Evolutionary conservation across 2,329 filamentous ascomycete genomes (phyloP).

Genomic region (Diplodia seriata): DNA sequence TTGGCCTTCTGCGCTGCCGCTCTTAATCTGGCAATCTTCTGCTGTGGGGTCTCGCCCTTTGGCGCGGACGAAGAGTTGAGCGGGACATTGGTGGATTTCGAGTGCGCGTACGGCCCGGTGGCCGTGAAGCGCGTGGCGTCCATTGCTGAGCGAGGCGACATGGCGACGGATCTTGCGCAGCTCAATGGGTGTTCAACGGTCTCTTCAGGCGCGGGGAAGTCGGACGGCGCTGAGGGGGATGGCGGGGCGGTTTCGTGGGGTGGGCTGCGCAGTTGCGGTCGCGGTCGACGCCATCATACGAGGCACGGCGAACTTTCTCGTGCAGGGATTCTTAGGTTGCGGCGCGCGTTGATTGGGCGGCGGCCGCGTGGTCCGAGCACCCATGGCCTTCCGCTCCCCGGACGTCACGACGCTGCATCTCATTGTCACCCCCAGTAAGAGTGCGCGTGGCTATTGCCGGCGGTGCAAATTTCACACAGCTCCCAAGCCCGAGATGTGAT

Average conservation of each 20-base stretch:
- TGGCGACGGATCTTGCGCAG: slow-evolving; percentile 31
- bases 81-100: slow-evolving; percentile 57
- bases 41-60: slow-evolving; percentile 59
- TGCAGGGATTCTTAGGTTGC: slow-evolving; percentile 25
- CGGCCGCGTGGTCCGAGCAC: background rate
- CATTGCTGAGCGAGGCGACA: slow-evolving; percentile 71
- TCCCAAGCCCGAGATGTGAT: slow-evolving; percentile 25
- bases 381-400: background rate
- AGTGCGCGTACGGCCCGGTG: slow-evolving; percentile 72
- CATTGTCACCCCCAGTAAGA: background rate
- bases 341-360: background rate
- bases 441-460: background rate
- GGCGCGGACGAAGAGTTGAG: slow-evolving; percentile 52
- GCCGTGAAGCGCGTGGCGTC: slow-evolving; percentile 82
- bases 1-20: slow-evolving; percentile 57
- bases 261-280: slow-evolving; percentile 21
- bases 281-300: slow-evolving; percentile 22
- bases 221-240: slow-evolving; percentile 2
- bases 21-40: slow-evolving; percentile 60
- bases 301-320: slow-evolving; percentile 31
- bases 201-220: background rate
- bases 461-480: background rate
- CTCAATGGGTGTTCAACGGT: slow-evolving; percentile 24
- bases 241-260: slow-evolving; percentile 24
- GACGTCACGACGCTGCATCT: slow-evolving; percentile 13